Conservation (phyloP, 192 early-diverging fungal species). For the Chytriomyces hyalinus region DNA sequence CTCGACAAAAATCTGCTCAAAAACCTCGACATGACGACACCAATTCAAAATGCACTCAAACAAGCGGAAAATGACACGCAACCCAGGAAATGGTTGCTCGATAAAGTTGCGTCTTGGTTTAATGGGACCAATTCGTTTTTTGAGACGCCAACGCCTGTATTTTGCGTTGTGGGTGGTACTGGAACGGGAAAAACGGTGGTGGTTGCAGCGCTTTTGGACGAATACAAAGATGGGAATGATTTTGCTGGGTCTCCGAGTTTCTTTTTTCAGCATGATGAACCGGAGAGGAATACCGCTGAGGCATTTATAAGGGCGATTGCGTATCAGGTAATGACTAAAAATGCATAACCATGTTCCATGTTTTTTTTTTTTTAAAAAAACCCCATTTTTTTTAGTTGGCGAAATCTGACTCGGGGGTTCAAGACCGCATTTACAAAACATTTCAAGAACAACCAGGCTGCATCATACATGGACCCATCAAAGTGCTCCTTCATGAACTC, state of each 20-base stretch:
- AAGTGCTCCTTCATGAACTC: neutral
- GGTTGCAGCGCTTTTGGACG: neutral
- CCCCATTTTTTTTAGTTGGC: neutral
- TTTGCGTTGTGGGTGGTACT: neutral
- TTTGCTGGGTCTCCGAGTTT: neutral
- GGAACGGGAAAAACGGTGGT: neutral
- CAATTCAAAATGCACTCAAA: no score
- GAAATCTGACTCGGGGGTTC: neutral
- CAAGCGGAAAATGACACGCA: no score
- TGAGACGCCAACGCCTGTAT: neutral
- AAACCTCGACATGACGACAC: no score
- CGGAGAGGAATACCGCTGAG: neutral
- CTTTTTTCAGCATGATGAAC: neutral
- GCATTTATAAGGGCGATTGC: neutral
- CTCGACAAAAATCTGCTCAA: no score
- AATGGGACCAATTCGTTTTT: no score
- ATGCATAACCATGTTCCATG: neutral
- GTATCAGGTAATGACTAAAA: neutral
- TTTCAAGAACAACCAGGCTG: neutral
- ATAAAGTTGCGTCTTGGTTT: no score
- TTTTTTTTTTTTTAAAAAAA: no score
- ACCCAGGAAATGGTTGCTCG: no score
- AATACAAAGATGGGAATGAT: neutral
- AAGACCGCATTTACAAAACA: neutral
- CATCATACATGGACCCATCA: neutral